These are phyloP conservation scores for Dittrichia graveolens DNA, from an alignment of 129 eudicot species.

Conservation along the genomic window DNA sequence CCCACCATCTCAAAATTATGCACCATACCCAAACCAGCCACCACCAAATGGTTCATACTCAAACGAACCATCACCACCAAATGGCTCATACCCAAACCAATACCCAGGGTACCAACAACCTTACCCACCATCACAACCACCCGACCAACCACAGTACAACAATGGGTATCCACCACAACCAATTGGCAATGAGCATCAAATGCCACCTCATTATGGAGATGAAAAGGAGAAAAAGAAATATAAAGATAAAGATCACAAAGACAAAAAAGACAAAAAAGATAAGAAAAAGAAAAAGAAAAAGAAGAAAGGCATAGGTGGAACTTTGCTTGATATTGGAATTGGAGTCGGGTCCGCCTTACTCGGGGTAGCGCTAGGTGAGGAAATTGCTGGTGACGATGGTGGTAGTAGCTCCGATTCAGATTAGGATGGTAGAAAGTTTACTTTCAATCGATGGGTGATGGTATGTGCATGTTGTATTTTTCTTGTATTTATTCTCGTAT, in stretches of 20 bases:
- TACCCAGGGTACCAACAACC: neutral
- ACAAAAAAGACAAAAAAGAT: constrained; percentile 30
- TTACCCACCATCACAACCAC: constrained; percentile 16
- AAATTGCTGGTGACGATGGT: constrained; percentile 20
- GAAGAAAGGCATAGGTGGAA: constrained; percentile 36
- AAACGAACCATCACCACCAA: constrained; percentile 23
- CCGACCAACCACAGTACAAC: neutral
- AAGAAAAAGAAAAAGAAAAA: constrained; percentile 34
- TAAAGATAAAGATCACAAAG: constrained; percentile 29
- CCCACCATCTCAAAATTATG: neutral
- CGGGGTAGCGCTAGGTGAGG: constrained; percentile 42
- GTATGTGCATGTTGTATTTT: no score
- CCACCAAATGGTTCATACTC: constrained; percentile 25
- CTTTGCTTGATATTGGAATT: constrained; percentile 31
- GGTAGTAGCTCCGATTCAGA: constrained; percentile 35
- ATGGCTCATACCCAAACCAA: constrained; percentile 14
- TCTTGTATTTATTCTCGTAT: no score
- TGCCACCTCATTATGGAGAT: constrained; percentile 14
- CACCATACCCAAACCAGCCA: constrained; percentile 28
- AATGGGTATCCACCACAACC: neutral
- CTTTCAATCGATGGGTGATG: neutral
- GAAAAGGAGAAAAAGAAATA: constrained; percentile 40
- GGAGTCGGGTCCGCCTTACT: constrained; percentile 42
- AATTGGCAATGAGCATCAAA: neutral
- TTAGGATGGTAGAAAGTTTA: constrained; percentile 14